These are phyloP conservation scores for Claviceps sp. DNA, from an alignment of 2,329 filamentous ascomycete genomes.

Conservation along the genomic window DNA sequence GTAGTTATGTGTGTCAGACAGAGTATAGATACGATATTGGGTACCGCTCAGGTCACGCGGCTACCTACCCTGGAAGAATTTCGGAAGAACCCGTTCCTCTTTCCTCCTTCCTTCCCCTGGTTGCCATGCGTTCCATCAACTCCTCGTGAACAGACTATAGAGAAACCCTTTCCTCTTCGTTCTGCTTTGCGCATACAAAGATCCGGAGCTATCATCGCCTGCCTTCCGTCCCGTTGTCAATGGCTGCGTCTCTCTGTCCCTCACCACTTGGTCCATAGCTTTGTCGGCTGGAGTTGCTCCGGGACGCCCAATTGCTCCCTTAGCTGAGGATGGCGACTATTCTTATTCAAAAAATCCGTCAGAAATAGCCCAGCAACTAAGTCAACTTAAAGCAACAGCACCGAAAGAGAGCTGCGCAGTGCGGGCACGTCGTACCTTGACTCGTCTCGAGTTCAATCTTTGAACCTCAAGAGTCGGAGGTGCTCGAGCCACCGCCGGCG, in stretches of 20 bases:
- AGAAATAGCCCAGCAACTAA: background rate
- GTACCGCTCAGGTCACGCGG: no score
- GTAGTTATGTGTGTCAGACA: background rate
- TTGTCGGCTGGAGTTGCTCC: background rate
- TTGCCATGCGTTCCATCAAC: background rate
- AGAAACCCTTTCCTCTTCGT: constrained; percentile 9
- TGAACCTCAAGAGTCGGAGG: background rate
- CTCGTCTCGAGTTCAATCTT: background rate
- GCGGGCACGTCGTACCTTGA: background rate
- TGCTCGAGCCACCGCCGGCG: background rate
- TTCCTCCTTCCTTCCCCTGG: background rate
- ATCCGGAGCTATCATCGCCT: background rate
- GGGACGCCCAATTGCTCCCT: background rate
- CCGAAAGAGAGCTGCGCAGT: background rate
- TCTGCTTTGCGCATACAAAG: background rate
- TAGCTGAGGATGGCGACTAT: background rate
- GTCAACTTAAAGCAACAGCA: background rate
- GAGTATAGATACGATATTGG: no score
- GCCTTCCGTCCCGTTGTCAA: background rate
- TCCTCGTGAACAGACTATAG: constrained; percentile 7
- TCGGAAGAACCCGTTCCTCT: background rate
- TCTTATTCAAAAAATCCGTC: background rate
- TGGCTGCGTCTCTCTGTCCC: background rate
- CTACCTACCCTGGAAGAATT: background rate
- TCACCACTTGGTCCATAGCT: background rate